Evolutionary conservation across 108 stramenopile genomes (phyloP).

Genomic region (Cyclostephanos tholiformis): DNA sequence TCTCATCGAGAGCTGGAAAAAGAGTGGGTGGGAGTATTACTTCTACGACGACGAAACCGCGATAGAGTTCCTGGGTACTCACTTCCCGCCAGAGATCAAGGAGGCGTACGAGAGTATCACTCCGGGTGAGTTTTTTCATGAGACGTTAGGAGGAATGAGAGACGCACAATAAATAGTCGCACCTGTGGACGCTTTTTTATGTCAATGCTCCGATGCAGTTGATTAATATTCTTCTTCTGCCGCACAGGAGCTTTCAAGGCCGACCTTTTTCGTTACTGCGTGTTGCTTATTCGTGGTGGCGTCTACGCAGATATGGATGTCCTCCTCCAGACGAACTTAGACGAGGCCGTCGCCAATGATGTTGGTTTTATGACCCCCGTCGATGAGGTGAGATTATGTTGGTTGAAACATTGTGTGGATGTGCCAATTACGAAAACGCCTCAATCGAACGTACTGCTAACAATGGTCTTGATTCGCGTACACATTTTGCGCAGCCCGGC

Average conservation of each 20-base stretch:
- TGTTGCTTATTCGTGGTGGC: conserved; percentile 79
- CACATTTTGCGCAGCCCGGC: conserved; percentile 58
- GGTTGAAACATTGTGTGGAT: neutral
- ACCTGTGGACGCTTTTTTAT: neutral
- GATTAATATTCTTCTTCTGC: neutral
- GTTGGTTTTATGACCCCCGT: conserved; percentile 82
- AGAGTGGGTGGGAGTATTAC: conserved; percentile 33
- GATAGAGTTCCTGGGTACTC: neutral
- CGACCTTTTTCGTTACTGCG: conserved; percentile 88
- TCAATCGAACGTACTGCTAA: neutral
- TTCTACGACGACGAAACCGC: conserved; percentile 25
- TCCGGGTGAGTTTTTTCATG: conserved; percentile 7
- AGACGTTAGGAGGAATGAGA: neutral
- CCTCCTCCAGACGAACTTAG: conserved; percentile 77
- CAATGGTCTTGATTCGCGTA: conserved; percentile 2
- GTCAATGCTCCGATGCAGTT: neutral
- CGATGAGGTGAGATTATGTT: conserved; percentile 46
- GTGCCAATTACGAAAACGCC: neutral
- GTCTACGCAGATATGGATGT: conserved; percentile 89
- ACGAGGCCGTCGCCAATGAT: conserved; percentile 69
- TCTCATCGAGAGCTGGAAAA: conserved; percentile 19
- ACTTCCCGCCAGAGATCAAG: conserved; percentile 32
- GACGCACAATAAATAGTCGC: neutral
- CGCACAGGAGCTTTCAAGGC: conserved; percentile 65
- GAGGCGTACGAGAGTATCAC: conserved; percentile 25